phyloP scores from a whole-genome alignment of 2,329 filamentous ascomycete genomes.

The Colletotrichum sublineola region DNA sequence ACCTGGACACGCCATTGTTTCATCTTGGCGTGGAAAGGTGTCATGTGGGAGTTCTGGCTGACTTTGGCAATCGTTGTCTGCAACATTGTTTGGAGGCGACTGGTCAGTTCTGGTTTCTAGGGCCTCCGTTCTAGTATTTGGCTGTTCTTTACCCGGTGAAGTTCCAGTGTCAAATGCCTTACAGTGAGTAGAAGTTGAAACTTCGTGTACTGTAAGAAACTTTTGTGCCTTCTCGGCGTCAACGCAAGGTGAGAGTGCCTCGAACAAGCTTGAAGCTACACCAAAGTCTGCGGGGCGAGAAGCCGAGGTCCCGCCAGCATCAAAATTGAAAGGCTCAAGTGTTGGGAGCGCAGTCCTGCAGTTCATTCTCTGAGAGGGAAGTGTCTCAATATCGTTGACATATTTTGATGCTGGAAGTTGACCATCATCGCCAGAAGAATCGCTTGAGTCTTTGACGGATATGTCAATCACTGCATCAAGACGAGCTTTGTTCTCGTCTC shows the following conservation, averaged over 20 bases:
- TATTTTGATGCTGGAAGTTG: background rate
- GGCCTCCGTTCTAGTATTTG: background rate
- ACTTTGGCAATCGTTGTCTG: background rate
- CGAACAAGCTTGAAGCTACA: background rate
- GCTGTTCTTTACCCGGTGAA: background rate
- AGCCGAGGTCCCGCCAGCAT: slow-evolving; percentile 6
- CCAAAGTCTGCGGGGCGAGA: background rate
- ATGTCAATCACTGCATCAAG: slow-evolving; percentile 40
- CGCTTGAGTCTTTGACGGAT: slow-evolving; percentile 41
- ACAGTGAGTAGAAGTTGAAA: background rate
- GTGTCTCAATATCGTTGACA: slow-evolving; percentile 3
- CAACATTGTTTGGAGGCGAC: background rate
- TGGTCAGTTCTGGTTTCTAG: background rate
- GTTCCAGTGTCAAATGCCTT: background rate
- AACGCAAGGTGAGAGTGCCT: background rate
- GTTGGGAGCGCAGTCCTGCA: background rate
- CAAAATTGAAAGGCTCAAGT: slow-evolving; percentile 22
- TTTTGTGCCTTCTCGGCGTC: background rate
- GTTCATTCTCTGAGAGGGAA: slow-evolving; percentile 2
- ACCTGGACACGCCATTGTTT: background rate
- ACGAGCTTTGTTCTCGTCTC: slow-evolving; percentile 43
- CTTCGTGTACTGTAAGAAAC: background rate
- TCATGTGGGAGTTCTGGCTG: background rate
- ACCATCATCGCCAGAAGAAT: slow-evolving; percentile 31
- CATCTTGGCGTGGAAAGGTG: background rate